phyloP scores from a whole-genome alignment of 1,284 basidiomycete genomes.

The Sporisorium exsertum region DNA sequence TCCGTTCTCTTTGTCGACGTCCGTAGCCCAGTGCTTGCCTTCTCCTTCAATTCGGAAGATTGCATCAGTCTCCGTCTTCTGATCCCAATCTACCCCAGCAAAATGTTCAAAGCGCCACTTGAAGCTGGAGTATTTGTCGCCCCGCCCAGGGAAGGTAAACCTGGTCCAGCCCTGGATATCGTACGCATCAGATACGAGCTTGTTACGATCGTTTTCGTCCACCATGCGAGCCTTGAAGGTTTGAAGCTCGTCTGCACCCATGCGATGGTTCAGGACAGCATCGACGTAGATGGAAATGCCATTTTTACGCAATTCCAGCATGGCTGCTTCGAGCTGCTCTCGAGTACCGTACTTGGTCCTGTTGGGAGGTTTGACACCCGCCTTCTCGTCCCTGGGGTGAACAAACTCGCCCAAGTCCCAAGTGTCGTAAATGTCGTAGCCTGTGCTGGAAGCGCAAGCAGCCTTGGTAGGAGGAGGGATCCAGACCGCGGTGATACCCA shows the following conservation, averaged over 20 bases:
- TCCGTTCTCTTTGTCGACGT: conserved; percentile 70
- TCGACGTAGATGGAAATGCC: conserved; percentile 72
- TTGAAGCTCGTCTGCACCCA: conserved; percentile 84
- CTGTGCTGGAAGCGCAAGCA: conserved; percentile 69
- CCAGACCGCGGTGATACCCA: conserved; percentile 87
- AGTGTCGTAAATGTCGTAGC: conserved; percentile 70
- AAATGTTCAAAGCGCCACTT: conserved; percentile 71
- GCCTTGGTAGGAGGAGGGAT: conserved; percentile 71
- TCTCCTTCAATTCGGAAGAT: conserved; percentile 74
- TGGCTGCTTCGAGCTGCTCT: conserved; percentile 80
- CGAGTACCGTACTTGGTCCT: conserved; percentile 91
- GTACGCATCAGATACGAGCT: conserved; percentile 38
- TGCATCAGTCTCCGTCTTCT: conserved; percentile 75
- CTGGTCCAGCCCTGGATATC: conserved; percentile 70
- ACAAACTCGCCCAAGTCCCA: conserved; percentile 82
- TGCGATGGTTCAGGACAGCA: conserved; percentile 73
- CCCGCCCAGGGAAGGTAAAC: conserved; percentile 84
- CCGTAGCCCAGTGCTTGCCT: conserved; percentile 72
- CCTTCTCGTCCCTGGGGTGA: conserved; percentile 79
- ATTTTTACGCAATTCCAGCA: conserved; percentile 71
- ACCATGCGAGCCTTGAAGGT: conserved; percentile 72
- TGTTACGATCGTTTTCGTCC: conserved; percentile 47
- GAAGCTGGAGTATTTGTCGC: conserved; percentile 75
- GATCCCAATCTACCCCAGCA: conserved; percentile 87
- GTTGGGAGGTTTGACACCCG: conserved; percentile 61